phyloP scores from a whole-genome alignment of 139 green algal species.

The Micractinium conductrix region DNA sequence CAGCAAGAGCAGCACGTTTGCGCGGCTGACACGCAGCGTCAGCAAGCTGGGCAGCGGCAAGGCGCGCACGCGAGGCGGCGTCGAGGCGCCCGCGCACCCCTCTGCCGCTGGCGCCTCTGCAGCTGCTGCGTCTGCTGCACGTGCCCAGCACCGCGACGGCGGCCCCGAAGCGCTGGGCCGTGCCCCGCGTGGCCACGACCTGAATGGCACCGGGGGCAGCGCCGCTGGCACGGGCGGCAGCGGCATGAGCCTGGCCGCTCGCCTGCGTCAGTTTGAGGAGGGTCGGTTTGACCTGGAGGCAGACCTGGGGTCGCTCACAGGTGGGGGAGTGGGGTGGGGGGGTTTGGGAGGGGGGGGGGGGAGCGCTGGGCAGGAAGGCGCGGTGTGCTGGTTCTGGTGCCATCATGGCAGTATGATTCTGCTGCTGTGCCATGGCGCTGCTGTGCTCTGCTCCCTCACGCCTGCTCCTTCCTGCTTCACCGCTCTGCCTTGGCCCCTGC shows the following conservation, averaged over 20 bases:
- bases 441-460: too few relatives aligned
- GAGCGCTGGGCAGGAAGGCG: background rate
- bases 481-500: constrained; percentile 4
- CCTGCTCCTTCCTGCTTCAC: background rate
- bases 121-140: background rate
- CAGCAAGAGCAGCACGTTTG: constrained; percentile 27
- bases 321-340: background rate
- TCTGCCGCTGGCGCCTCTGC: background rate
- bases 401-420: too few relatives aligned
- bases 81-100: background rate
- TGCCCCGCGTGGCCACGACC: background rate
- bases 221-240: background rate
- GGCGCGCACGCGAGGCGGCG: background rate
- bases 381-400: too few relatives aligned
- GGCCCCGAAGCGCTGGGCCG: background rate
- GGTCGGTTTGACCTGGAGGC: constrained; percentile 41
- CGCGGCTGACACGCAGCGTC: constrained; percentile 10
- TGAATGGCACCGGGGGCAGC: background rate
- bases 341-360: background rate
- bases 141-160: background rate
- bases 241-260: background rate
- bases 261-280: constrained; percentile 37
- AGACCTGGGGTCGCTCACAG: constrained; percentile 25
- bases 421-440: too few relatives aligned
- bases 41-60: constrained; percentile 22